phyloP scores from a whole-genome alignment of 208 protist genomes.

The Acanthamoeba royreba region DNA sequence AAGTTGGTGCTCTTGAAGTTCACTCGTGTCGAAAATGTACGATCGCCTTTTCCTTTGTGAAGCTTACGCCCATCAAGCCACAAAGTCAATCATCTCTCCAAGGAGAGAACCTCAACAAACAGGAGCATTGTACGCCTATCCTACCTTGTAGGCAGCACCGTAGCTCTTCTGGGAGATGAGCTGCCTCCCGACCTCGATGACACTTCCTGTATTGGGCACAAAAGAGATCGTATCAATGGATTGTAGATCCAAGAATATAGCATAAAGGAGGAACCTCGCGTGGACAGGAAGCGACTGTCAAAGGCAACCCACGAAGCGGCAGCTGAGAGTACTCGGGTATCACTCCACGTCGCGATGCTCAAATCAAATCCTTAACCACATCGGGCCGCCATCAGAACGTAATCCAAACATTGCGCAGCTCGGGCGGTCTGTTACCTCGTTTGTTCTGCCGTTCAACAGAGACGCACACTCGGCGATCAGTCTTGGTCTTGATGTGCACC shows the following conservation, averaged over 20 bases:
- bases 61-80: not conserved
- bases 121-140: not conserved
- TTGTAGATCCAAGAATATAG: not conserved
- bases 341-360: constrained; percentile 17
- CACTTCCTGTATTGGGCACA: not conserved
- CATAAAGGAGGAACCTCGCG: not conserved
- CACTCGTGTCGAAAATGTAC: not conserved
- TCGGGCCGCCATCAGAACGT: not conserved
- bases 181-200: not conserved
- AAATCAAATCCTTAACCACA: not conserved
- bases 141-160: constrained; percentile 33
- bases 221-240: not conserved
- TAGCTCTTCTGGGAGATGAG: not conserved
- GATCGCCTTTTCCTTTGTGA: constrained; percentile 35
- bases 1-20: constrained; percentile 2
- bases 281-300: not conserved
- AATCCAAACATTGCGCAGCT: not conserved
- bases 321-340: not conserved
- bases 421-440: not conserved
- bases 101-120: not conserved
- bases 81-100: not conserved
- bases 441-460: constrained; percentile 20
- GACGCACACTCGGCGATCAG: constrained; percentile 22
- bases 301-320: constrained; percentile 5
- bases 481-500: not conserved